phyloP scores from a whole-genome alignment of 768 basidiomycete species.

The Gloeostereum incarnatum region DNA sequence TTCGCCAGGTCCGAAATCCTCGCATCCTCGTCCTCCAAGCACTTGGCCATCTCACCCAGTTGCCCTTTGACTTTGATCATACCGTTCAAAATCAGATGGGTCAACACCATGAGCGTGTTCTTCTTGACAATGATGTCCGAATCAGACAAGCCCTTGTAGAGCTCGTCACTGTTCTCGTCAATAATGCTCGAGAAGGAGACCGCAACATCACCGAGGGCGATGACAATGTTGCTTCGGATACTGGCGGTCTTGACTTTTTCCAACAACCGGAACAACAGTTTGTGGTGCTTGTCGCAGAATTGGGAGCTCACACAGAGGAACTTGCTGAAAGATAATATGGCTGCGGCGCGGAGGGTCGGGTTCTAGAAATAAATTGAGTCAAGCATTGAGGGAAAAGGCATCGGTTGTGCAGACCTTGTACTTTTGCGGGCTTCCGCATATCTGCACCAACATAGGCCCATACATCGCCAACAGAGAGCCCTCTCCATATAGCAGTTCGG shows the following conservation, averaged over 20 bases:
- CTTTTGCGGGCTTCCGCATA: slow-evolving; percentile 83
- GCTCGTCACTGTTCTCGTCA: slow-evolving; percentile 92
- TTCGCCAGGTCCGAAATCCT: slow-evolving; percentile 93
- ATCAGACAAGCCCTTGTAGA: slow-evolving; percentile 92
- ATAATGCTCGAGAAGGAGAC: slow-evolving; percentile 97
- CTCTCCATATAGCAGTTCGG: slow-evolving; percentile 77
- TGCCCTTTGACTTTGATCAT: slow-evolving; percentile 99
- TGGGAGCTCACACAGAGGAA: slow-evolving; percentile 92
- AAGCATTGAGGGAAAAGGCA: not conserved
- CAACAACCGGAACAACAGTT: slow-evolving; percentile 86
- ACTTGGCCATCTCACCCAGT: slow-evolving; percentile 99
- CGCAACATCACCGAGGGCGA: slow-evolving; percentile 94
- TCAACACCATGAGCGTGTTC: slow-evolving; percentile 98
- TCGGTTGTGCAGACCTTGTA: slow-evolving; percentile 61
- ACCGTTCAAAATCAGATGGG: slow-evolving; percentile 92
- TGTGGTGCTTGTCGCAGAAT: slow-evolving; percentile 88
- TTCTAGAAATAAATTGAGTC: slow-evolving; percentile 40
- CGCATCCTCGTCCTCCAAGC: slow-evolving; percentile 83
- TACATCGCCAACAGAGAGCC: slow-evolving; percentile 77
- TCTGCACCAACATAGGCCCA: slow-evolving; percentile 84
- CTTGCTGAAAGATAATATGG: slow-evolving; percentile 86
- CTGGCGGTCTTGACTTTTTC: slow-evolving; percentile 86
- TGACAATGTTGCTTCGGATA: slow-evolving; percentile 93
- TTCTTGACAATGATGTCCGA: slow-evolving; percentile 88
- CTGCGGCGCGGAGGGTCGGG: slow-evolving; percentile 75